phyloP scores from a whole-genome alignment of 345 rosid genomes.

The Populus davidiana region DNA sequence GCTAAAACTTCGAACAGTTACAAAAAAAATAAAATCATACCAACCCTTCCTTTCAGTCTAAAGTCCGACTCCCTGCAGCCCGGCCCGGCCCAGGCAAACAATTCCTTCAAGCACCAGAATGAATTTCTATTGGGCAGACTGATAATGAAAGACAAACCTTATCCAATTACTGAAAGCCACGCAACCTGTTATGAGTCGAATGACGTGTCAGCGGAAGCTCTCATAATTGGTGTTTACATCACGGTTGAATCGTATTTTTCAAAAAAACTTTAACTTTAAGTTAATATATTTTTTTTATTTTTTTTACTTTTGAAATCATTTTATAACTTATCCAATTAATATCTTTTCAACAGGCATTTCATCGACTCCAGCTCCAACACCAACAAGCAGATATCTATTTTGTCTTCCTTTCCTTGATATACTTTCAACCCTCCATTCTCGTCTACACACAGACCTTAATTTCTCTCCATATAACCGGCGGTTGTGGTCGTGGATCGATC shows the following conservation, averaged over 20 bases:
- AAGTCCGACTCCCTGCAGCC: too few species aligned
- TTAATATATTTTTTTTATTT: too few species aligned
- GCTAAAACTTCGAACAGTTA: too few species aligned
- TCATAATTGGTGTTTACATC: background rate
- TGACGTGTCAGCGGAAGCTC: conserved; percentile 21
- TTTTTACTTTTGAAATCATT: too few species aligned
- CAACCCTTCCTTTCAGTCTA: too few species aligned
- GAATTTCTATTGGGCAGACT: too few species aligned
- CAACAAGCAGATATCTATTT: background rate
- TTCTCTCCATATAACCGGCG: background rate
- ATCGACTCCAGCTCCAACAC: background rate
- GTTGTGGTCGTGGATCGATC: background rate
- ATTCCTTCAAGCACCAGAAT: background rate
- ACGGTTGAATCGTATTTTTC: too few species aligned
- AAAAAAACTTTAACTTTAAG: too few species aligned
- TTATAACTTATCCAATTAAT: too few species aligned
- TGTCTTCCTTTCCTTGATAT: background rate
- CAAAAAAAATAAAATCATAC: too few species aligned
- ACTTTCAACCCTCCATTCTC: background rate
- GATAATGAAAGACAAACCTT: too few species aligned
- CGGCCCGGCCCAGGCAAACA: background rate
- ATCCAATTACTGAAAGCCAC: conserved; percentile 33
- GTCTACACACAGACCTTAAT: background rate
- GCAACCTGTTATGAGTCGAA: background rate
- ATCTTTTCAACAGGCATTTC: too few species aligned